Evolutionary conservation across 2,329 filamentous ascomycete genomes (phyloP).

Genomic region (Ceratocystis ficicola): DNA sequence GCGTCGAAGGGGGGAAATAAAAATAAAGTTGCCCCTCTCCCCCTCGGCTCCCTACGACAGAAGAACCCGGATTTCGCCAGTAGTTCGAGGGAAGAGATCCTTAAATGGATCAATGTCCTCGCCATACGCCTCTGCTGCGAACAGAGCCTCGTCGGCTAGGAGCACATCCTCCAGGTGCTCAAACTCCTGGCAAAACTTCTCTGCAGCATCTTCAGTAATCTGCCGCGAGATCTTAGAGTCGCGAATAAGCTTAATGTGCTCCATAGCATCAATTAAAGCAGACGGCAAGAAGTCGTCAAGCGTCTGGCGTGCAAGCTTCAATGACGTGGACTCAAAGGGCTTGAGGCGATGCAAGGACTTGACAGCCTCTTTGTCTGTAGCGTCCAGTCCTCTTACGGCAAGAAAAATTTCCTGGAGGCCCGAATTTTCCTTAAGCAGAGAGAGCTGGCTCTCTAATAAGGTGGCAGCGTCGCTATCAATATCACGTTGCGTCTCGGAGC

Average conservation of each 20-base stretch:
- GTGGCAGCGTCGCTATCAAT: conserved; percentile 44
- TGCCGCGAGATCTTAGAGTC: conserved; percentile 59
- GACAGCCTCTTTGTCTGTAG: conserved; percentile 37
- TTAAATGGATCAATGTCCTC: conserved; percentile 30
- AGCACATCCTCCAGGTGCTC: conserved; percentile 45
- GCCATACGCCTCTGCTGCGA: conserved; percentile 23
- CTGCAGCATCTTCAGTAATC: conserved; percentile 71
- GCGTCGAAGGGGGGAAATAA: not conserved
- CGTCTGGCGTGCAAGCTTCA: conserved; percentile 58
- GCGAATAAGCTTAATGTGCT: conserved; percentile 62
- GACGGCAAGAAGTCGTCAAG: conserved; percentile 88
- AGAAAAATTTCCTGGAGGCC: conserved; percentile 53
- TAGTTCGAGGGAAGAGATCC: conserved; percentile 45
- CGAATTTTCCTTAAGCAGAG: conserved; percentile 62
- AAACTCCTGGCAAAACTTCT: conserved; percentile 76
- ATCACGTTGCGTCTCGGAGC: conserved; percentile 43
- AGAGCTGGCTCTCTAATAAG: conserved; percentile 46
- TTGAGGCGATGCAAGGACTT: conserved; percentile 37
- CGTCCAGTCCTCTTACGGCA: conserved; percentile 22
- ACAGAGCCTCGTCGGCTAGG: conserved; percentile 32
- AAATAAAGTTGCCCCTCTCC: not conserved
- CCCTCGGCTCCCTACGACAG: conserved; percentile 34
- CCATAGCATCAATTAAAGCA: conserved; percentile 80
- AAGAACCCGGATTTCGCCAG: conserved; percentile 47
- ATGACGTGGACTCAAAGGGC: conserved; percentile 45